phyloP scores from a whole-genome alignment of 441 rosid species.

The Gossypium schwendimanii region DNA sequence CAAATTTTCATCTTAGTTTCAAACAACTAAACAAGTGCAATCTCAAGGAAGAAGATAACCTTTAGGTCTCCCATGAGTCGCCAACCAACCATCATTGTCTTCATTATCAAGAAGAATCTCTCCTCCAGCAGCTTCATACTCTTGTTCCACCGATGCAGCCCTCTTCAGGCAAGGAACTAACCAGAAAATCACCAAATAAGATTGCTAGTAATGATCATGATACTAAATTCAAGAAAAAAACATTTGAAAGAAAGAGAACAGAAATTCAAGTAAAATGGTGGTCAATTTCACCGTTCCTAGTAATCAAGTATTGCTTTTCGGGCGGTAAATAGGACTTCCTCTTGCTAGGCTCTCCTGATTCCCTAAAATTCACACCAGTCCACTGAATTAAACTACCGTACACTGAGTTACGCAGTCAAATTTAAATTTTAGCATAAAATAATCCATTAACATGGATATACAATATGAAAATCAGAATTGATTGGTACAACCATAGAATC shows the following conservation, averaged over 20 bases:
- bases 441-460: background rate
- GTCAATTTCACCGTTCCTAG: conserved; percentile 69
- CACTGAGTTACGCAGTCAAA: background rate
- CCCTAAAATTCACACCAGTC: conserved; percentile 39
- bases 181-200: conserved; percentile 5
- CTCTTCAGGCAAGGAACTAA: conserved; percentile 89
- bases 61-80: conserved; percentile 94
- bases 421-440: background rate
- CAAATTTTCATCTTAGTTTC: conserved; percentile 1
- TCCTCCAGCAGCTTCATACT: conserved; percentile 93
- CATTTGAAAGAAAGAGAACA: background rate
- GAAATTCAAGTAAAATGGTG: background rate
- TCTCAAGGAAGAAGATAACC: conserved; percentile 29
- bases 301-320: conserved; percentile 85
- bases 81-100: conserved; percentile 96
- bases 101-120: conserved; percentile 89
- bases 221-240: background rate
- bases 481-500: background rate
- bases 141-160: conserved; percentile 90
- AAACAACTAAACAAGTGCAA: background rate
- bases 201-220: background rate
- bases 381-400: background rate
- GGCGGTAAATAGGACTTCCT: conserved; percentile 77
- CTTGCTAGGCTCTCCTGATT: conserved; percentile 89
- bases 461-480: background rate